Evolutionary conservation across 2,329 filamentous ascomycete species (phyloP).

Genomic region (Ophiostoma sp.): DNA sequence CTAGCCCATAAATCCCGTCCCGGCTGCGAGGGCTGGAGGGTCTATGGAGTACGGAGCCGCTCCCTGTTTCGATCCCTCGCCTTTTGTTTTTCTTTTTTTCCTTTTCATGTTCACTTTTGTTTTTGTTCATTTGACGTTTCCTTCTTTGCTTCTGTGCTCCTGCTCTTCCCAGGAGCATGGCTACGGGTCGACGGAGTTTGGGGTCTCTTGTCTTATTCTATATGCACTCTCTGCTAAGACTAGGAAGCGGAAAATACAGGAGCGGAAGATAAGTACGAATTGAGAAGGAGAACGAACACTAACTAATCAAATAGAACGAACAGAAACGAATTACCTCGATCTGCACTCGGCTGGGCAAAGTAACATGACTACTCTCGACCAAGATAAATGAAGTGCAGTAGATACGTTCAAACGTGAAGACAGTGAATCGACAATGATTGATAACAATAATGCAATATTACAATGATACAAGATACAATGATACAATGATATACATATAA

Average conservation of each 20-base stretch:
- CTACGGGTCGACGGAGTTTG: constrained; percentile 5
- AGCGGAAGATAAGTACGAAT: too few relatives aligned
- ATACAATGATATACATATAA: not conserved
- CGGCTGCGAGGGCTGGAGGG: not conserved
- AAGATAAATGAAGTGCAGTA: too few relatives aligned
- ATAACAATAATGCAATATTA: not conserved
- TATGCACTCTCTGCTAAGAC: not conserved
- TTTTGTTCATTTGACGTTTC: not conserved
- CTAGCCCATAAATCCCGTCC: too few relatives aligned
- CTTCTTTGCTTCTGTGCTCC: not conserved
- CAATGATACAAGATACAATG: not conserved
- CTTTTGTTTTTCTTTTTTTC: not conserved
- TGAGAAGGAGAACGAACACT: too few relatives aligned
- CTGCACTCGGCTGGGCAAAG: too few relatives aligned
- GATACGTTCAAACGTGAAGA: too few relatives aligned
- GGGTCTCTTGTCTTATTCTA: not conserved
- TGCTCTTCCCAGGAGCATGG: constrained; percentile 8
- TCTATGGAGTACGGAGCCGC: not conserved
- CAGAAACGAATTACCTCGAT: too few relatives aligned
- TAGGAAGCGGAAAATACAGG: too few relatives aligned
- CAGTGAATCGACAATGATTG: too few relatives aligned
- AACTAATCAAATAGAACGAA: too few relatives aligned
- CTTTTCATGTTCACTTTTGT: not conserved
- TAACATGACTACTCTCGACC: too few relatives aligned
- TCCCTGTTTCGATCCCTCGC: not conserved